These are phyloP conservation scores for Clitopilus passeckerianus DNA, from an alignment of 768 basidiomycete genomes.

Conservation along the genomic window DNA sequence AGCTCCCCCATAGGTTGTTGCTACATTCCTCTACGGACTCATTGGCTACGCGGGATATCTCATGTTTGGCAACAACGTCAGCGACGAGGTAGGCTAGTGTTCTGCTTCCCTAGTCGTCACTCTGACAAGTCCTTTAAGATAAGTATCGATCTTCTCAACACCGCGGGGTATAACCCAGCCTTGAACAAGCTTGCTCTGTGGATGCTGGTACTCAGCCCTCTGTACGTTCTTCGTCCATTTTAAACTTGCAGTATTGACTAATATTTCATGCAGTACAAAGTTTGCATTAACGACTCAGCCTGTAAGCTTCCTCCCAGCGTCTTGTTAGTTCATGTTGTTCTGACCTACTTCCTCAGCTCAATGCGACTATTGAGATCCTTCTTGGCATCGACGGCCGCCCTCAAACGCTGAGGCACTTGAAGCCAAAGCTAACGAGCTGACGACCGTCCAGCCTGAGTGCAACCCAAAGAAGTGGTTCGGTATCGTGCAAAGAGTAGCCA, in stretches of 20 bases:
- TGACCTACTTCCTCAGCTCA: conserved; percentile 44
- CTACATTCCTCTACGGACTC: conserved; percentile 57
- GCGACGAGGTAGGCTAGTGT: conserved; percentile 60
- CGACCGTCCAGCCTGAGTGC: conserved; percentile 18
- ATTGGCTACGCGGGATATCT: conserved; percentile 82
- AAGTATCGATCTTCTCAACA: conserved; percentile 74
- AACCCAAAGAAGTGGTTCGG: conserved; percentile 35
- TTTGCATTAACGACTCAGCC: conserved; percentile 83
- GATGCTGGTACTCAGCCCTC: conserved; percentile 77
- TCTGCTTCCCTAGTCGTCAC: neutral
- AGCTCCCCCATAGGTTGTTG: conserved; percentile 41
- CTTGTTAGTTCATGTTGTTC: neutral
- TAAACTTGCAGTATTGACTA: conserved; percentile 3
- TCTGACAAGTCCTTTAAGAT: conserved; percentile 41
- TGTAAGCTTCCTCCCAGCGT: conserved; percentile 30
- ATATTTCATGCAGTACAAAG: conserved; percentile 55
- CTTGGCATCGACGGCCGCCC: conserved; percentile 52
- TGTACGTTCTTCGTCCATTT: conserved; percentile 38
- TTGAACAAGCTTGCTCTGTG: conserved; percentile 77
- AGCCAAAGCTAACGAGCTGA: conserved; percentile 26
- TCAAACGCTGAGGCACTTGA: conserved; percentile 28
- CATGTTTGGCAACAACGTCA: conserved; percentile 83
- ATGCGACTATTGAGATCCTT: conserved; percentile 75
- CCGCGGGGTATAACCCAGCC: conserved; percentile 62
- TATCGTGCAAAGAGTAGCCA: conserved; percentile 48